Base-by-base conservation (phyloP, 1,139 yeast genomes). In the Geotrichum europaeum region DNA sequence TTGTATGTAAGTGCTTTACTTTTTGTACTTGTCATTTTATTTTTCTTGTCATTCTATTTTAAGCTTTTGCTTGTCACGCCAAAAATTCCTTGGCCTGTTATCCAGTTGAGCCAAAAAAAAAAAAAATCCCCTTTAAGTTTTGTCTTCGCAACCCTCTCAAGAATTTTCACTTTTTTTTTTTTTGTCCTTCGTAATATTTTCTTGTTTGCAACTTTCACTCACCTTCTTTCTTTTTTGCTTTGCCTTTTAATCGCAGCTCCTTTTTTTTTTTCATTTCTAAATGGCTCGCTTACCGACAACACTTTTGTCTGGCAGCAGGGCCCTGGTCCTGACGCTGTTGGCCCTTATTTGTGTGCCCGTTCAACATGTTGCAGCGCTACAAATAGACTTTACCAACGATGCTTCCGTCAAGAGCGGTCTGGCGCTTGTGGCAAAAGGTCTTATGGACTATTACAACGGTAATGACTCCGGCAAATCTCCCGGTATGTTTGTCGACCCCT, bases 401-500 rank as follows among this genome's bases (percentile, higher is more conserved):
- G 65, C 43, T 18, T 36, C 43, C 43, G 18, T 36, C 43, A 64
- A 63, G 40, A 58, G 61, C 18, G 89, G 84, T 18, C 83, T 87
- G 22, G 78, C 83, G 2, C 73, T 81, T 28, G 76, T 88, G 18
- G 83, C 83, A 7, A 72, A 79, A 36, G 96, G 96, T 64, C 78
- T 86, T 56, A 77, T 89, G 76, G 84, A 85, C 72, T 89, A 89
- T 72, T 87, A 89, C 71, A 82, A 81, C 47, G 94, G 94, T 20
- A 73, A 73, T 60, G 73, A 77, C 55, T 56, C 71, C 2, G 79
- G 79, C 67, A 76, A 89, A 28, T 78, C 86, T 12, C 81, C 88
- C 30, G 96, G 96, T 45, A 81, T 84, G 86, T 89, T 90, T 72
- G 76, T 80, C 18, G 72, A 78, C 64, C 96, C 96, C 1, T 88